These are phyloP conservation scores for Smallanthus sonchifolius DNA, from an alignment of 129 eudicot species.

Conservation along the genomic window DNA sequence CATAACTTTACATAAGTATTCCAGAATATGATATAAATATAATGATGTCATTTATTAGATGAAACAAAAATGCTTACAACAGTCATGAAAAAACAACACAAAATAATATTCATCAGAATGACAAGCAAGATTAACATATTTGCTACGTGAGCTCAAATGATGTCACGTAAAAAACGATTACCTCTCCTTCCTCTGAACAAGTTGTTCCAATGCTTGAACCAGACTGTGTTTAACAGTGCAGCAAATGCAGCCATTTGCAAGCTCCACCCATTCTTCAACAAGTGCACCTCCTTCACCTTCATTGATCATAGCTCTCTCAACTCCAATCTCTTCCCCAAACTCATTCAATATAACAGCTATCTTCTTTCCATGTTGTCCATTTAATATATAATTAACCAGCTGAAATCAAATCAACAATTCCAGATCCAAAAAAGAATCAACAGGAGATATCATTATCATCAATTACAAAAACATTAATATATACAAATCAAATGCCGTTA, in stretches of 20 bases:
- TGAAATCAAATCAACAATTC: conserved; percentile 9
- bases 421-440: neutral
- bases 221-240: conserved; percentile 93
- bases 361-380: conserved; percentile 82
- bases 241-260: conserved; percentile 94
- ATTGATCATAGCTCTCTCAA: conserved; percentile 96
- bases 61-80: neutral
- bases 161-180: conserved; percentile 4
- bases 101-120: neutral
- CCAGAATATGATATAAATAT: neutral
- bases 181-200: conserved; percentile 86
- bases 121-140: neutral
- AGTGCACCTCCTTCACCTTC: conserved; percentile 91
- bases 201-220: conserved; percentile 94
- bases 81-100: neutral
- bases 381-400: conserved; percentile 82
- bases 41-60: neutral
- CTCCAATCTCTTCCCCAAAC: conserved; percentile 97
- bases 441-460: neutral
- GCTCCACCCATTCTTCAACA: conserved; percentile 99
- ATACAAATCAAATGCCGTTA: neutral
- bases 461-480: too few relatives aligned
- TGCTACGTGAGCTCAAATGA: neutral
- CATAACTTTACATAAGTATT: neutral
- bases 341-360: conserved; percentile 96